Evolutionary conservation across 495 filamentous ascomycete species (phyloP), one percentile per base, ranked within the genome.

Genomic region (Penicillium lagena): DNA sequence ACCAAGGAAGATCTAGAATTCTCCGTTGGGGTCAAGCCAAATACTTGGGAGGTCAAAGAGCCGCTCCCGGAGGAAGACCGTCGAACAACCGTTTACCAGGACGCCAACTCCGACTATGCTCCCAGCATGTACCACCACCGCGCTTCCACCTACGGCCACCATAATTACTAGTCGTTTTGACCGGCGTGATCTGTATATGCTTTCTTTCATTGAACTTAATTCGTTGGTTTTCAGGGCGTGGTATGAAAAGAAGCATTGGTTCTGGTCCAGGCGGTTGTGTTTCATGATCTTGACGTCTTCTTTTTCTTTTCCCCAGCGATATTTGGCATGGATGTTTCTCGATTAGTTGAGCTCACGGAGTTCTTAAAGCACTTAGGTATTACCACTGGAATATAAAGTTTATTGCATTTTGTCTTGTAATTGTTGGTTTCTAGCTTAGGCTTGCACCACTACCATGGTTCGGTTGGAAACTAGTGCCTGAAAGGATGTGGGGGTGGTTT

Each of bases 11-110:
- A 99, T 61, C 80, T 99, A 44, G 93, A 99, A 63, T 99, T 99
- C 70, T 93, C 87, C 40, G 93, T 99, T 31, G 91, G 93, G 40
- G 86, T 85, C 40, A 89, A 95, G 63, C 82, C 85, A 57, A 94
- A 95, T 62, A 95, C 91, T 58, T 99, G 94, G 93, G 93, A 99
- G 67, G 87, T 99, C 50, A 99, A 99, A 66, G 91, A 97, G 48
- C 75, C 87, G 12, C 71, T 95, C 9, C 78, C 85, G n/a, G 93
- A 95, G 44, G 90, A 96, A 39, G 89, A 96, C 33, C 79, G 85
- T 40, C 79, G 89, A 35, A 72, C 76, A 8, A 93, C 89, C 1
- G 68, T 85, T 17, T 96, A 91, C 58, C 74, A 82, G 34, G 87
- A 93, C 54, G 66, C 61, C 22, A 62, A 60, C 47, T 80, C 77